Evolutionary conservation across 2,329 filamentous ascomycete species (phyloP), one percentile per base, ranked within the genome.

Genomic region (Alternaria sp.): DNA sequence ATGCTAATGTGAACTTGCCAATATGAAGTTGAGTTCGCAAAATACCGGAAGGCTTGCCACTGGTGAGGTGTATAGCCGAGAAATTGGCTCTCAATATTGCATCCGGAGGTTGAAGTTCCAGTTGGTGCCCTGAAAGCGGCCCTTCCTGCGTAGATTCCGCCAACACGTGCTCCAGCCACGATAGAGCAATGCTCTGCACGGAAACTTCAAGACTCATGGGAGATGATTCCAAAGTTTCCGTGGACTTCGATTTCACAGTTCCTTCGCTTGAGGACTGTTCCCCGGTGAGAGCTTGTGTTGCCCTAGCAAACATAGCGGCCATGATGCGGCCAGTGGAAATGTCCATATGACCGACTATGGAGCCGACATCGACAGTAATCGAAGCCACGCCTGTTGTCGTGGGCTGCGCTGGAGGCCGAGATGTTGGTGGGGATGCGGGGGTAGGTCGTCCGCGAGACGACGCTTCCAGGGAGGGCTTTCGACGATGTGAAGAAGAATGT

Each of bases 1-100:
- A 84, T 3, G 83, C 82, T 45, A 88, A 75, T 0, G 74, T 69
- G 57, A 87, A 83, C 53, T 82, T 84, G 4, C 80, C 78, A 23
- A 82, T 71, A 8, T 69, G 67, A 7, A 79, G 36, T 59, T 77
- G 78, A 5, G 70, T 61, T 26, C 66, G 69, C 11, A 56, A 53
- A 10, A 70, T 69, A 8, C 66, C 15, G 36, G 36, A 40, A 17
- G 43, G 17, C 25, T 28, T 71, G 32, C 71, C 73, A 36, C 66
- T 75, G 28, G 62, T 70, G 30, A 77, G 49, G 13, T 74, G 65
- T 13, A 79, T 46, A 15, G 59, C 60, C 5, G 72, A 67, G n/a
- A 77, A 57, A 36, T 59, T 66, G 10, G 74, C 49, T 30, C 69
- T 71, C 7, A 79, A 43, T 40, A 80, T 74, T n/a, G 76, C 72